A percentile compares a stretch with the other conserved stretches of the same genome.
Evolutionary conservation across 1,284 basidiomycete genomes (phyloP).

Genomic region (Exsudoporus floridanus): DNA sequence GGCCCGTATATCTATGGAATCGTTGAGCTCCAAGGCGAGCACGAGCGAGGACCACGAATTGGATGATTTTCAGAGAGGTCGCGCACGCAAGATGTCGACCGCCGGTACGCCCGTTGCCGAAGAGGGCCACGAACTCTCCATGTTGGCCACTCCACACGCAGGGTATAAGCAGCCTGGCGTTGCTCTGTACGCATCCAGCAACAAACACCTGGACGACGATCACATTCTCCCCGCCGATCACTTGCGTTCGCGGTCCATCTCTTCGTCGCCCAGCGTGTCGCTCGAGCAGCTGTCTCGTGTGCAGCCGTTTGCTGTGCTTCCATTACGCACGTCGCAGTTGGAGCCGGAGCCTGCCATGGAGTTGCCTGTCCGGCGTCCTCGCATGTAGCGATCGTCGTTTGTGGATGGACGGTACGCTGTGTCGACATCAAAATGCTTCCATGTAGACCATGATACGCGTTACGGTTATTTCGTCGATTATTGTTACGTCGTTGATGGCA

Average conservation of each 20-base stretch:
- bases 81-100: background rate
- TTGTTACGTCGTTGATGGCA: background rate
- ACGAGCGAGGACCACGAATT: constrained; percentile 34
- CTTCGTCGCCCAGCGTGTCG: background rate
- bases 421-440: background rate
- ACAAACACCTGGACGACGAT: background rate
- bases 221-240: background rate
- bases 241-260: background rate
- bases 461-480: background rate
- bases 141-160: constrained; percentile 4
- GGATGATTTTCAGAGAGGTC: constrained; percentile 16
- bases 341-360: constrained; percentile 37
- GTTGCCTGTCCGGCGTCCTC: constrained; percentile 19
- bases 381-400: background rate
- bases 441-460: background rate
- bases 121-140: constrained; percentile 20
- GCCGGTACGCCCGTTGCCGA: background rate
- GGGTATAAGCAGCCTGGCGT: background rate
- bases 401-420: background rate
- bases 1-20: constrained; percentile 34
- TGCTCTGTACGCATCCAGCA: background rate
- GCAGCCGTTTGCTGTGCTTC: constrained; percentile 24
- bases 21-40: constrained; percentile 30
- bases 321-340: constrained; percentile 35
- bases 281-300: constrained; percentile 1